Evolutionary conservation across 2,329 filamentous ascomycete species (phyloP), one percentile per base, ranked within the genome.

Genomic region (Leptosphaerulina australis): DNA sequence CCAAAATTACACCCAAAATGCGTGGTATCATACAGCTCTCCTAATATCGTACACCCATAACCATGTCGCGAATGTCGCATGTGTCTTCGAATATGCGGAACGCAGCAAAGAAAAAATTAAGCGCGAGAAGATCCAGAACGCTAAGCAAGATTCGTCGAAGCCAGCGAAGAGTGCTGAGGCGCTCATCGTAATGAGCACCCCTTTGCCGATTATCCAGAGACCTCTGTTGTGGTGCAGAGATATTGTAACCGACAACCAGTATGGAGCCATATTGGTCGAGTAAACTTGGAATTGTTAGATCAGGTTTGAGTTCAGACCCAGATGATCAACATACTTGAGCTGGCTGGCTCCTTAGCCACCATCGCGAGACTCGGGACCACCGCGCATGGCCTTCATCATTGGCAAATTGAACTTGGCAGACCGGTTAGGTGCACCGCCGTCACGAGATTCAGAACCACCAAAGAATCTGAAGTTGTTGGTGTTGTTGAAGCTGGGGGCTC

Each of bases 401-500:
- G 63, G 50, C 11, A 58, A 48, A 22, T 56, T 56, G 49, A 50
- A 49, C 52, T 43, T 41, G 21, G 54, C 46, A 43, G 61, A 48
- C 54, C 58, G 63, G 44, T 63, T 62, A 9, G 66, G 68, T 26
- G 67, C 62, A 20, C 69, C 68, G 1, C 70, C 70, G 62, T 71
- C 68, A 11, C 69, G 55, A 2, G 69, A 67, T 33, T 51, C 48
- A 28, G 47, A 44, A 18, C 41, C 48, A 21, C 48, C 48, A 31
- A 24, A 17, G 36, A 46, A 35, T 41, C 68, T 60, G 26, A 59
- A 56, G 35, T 64, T 60, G 56, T 51, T 55, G 52, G 40, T 45
- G 24, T 46, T 54, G 53, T 38, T 47, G 34, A 56, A 36, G 48
- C 46, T 53, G 15, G 50, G 44, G 25, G 41, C 26, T 8, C 25